Conservation (phyloP, 306 rosid species). For the Quillaja saponaria region DNA sequence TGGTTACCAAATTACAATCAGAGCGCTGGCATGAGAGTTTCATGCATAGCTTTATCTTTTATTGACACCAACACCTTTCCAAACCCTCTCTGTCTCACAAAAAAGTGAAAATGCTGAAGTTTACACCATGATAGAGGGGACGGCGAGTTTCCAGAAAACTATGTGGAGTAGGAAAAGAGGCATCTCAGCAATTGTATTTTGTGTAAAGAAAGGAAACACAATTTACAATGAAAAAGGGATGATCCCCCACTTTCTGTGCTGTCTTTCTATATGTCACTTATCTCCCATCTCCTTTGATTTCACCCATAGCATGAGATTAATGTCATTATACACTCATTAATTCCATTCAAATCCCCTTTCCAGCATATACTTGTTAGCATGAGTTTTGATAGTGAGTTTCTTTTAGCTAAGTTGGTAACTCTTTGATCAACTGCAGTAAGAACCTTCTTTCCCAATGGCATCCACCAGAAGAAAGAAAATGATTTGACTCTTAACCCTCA, state of each 20-base stretch:
- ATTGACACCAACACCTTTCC: constrained; percentile 48
- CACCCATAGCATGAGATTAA: constrained; percentile 34
- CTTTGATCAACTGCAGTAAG: constrained; percentile 10
- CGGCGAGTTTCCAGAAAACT: constrained; percentile 48
- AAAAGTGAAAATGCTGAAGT: constrained; percentile 72
- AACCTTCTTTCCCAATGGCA: constrained; percentile 35
- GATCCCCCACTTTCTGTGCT: constrained; percentile 54
- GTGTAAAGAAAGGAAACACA: constrained; percentile 46
- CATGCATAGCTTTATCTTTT: constrained; percentile 71
- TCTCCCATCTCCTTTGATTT: constrained; percentile 35
- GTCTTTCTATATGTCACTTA: constrained; percentile 42
- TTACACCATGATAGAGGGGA: constrained; percentile 32
- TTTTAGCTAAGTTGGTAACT: no score
- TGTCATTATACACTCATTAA: constrained; percentile 32
- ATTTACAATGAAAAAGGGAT: constrained; percentile 48
- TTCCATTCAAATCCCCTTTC: constrained; percentile 36
- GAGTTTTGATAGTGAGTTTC: background rate
- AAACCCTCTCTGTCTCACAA: constrained; percentile 39
- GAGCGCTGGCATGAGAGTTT: constrained; percentile 37
- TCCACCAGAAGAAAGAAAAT: constrained; percentile 14
- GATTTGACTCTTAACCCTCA: constrained; percentile 4
- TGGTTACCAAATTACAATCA: constrained; percentile 30
- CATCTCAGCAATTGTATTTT: constrained; percentile 84
- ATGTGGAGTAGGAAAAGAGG: constrained; percentile 57
- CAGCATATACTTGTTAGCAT: constrained; percentile 39